Evolutionary conservation across 192 early-diverging fungal genomes (phyloP), one percentile per base, ranked within the genome.

Genomic region (Jimgerdemannia flammicorona): DNA sequence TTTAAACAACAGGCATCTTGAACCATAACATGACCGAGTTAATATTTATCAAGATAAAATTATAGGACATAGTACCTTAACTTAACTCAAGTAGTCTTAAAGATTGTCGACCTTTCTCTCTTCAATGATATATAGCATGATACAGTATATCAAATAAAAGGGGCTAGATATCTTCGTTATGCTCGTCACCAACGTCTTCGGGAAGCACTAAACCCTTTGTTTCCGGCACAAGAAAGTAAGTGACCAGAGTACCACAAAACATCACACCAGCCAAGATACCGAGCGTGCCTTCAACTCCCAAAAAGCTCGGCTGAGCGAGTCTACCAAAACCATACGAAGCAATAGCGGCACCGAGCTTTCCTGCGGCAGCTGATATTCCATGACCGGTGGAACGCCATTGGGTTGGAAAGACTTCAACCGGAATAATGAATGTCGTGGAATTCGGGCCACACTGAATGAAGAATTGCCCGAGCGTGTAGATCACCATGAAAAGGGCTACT

Each of bases 381-480:
- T 93, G 90, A n/a, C 84, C 87, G 41, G 88, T 84, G 10, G 90
- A 83, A 49, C 90, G 81, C 59, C 89, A 75, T n/a, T 80, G 72
- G 76, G 72, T 88, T 74, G 74, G 90, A 83, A 70, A 89, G 82
- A 83, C 88, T 84, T 73, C 86, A 42, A 78, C 90, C 44, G 92
- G 91, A 43, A 91, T 78, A 63, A 93, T 85, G 76, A 93, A 92
- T 29, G 90, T 91, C 44, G 90, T 93, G 17, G 86, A 77, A 79
- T 93, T 93, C 29, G 92, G 90, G 43, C 90, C 90, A 79, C 87
- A 89, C 73, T 92, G 87, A 88, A 90, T 88, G 74, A 91, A 82
- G 77, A 85, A 77, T 43, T 83, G 78, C 6, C 68, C 72, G n/a
- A 85, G 72, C 14, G 82, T 78, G 64, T 78, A 84, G 54, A 81